Conservation (phyloP, 2,329 filamentous ascomycete species). For the Sordariomycetes sp. region DNA sequence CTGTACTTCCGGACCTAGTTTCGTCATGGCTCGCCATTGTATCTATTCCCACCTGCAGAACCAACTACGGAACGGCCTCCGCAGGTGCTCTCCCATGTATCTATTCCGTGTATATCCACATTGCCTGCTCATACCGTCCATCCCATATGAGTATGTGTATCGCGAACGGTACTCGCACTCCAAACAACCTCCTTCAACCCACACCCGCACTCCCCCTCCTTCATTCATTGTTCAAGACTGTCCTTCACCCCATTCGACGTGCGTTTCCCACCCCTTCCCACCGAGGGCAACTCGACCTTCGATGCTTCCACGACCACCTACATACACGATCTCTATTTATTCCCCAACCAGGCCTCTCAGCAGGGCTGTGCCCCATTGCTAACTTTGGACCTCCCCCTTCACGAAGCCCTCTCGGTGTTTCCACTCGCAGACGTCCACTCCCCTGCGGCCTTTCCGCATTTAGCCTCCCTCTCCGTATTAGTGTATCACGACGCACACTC, state of each 20-base stretch:
- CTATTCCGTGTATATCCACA: not conserved
- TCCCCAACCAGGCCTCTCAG: not conserved
- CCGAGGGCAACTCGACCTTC: not conserved
- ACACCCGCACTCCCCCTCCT: not conserved
- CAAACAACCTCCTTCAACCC: not conserved
- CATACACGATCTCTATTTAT: constrained; percentile 2
- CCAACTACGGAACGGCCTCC: not conserved
- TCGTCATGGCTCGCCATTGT: not conserved
- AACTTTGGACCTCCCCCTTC: constrained; percentile 3
- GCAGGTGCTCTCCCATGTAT: not conserved
- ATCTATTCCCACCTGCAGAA: not conserved
- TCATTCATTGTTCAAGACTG: not conserved
- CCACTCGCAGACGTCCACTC: not conserved
- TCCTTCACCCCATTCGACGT: not conserved
- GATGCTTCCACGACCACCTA: not conserved
- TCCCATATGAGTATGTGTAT: not conserved
- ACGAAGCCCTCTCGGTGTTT: not conserved
- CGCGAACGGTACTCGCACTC: not conserved
- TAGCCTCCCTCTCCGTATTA: not conserved
- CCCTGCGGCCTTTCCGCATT: not conserved
- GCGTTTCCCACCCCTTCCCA: not conserved
- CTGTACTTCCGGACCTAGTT: not conserved
- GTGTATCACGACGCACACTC: not conserved
- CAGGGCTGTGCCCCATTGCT: constrained; percentile 4
- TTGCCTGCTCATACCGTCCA: not conserved